These are phyloP conservation scores for Thinopyrum elongatum DNA, from an alignment of 176 grass and related monocot species.

Conservation along the genomic window DNA sequence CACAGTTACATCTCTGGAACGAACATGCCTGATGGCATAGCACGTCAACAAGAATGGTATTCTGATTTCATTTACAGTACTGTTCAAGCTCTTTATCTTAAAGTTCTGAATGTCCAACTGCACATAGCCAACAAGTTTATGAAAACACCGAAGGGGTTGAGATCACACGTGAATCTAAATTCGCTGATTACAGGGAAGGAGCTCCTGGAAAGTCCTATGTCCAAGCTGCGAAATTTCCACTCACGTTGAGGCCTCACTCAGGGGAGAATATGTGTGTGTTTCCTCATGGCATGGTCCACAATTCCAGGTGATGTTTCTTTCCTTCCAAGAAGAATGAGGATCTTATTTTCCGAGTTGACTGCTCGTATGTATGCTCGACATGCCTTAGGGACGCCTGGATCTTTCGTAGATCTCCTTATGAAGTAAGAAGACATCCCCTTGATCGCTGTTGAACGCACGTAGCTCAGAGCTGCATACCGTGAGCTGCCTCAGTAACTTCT, in stretches of 20 bases:
- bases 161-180: background rate
- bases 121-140: conserved; percentile 13
- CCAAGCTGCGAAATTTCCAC: background rate
- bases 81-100: background rate
- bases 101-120: conserved; percentile 28
- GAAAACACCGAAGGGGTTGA: background rate
- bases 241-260: conserved; percentile 4
- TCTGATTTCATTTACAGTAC: conserved; percentile 8
- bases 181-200: conserved; percentile 30
- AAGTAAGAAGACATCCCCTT: conserved; percentile 86
- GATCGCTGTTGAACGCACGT: conserved; percentile 49
- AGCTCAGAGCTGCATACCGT: conserved; percentile 79
- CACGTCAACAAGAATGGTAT: background rate
- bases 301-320: background rate
- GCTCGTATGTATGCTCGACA: background rate
- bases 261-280: conserved; percentile 22
- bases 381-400: conserved; percentile 30
- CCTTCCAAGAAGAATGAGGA: background rate
- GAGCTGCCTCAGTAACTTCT: conserved; percentile 90
- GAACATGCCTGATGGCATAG: background rate
- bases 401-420: conserved; percentile 58
- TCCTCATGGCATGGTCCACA: background rate
- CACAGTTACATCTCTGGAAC: background rate
- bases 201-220: background rate
- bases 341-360: conserved; percentile 6